Conservation (phyloP, 2,329 filamentous ascomycete genomes). For the Malbranchea cinnamomea region DNA sequence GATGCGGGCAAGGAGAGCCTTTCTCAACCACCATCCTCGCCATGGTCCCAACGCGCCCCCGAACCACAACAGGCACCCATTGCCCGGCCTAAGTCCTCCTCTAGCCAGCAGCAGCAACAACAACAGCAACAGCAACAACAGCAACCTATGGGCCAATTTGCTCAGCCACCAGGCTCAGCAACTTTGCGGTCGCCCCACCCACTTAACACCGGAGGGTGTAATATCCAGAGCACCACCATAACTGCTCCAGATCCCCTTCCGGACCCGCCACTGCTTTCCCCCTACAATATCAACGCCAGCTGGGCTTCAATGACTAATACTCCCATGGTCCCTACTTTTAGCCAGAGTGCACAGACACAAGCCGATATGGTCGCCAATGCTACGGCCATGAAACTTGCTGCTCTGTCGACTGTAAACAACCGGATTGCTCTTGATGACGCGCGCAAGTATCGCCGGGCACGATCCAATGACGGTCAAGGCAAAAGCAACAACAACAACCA, state of each 20-base stretch:
- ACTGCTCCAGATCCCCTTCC: slow-evolving; percentile 50
- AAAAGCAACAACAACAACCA: slow-evolving; percentile 34
- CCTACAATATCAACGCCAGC: slow-evolving; percentile 66
- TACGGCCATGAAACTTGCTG: slow-evolving; percentile 96
- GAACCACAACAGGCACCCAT: slow-evolving; percentile 39
- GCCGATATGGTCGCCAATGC: slow-evolving; percentile 98
- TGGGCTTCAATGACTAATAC: slow-evolving; percentile 99
- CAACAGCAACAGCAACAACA: slow-evolving; percentile 48
- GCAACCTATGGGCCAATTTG: slow-evolving; percentile 79
- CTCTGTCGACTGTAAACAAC: slow-evolving; percentile 94
- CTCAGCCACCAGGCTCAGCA: slow-evolving; percentile 61
- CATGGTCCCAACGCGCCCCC: slow-evolving; percentile 51
- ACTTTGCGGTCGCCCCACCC: slow-evolving; percentile 69
- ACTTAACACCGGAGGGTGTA: slow-evolving; percentile 46
- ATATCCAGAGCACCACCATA: slow-evolving; percentile 73
- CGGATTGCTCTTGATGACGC: slow-evolving; percentile 93
- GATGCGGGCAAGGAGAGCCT: slow-evolving; percentile 45
- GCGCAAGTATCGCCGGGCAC: slow-evolving; percentile 82
- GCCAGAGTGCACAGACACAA: slow-evolving; percentile 47
- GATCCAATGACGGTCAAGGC: slow-evolving; percentile 62
- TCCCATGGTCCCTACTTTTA: slow-evolving; percentile 83
- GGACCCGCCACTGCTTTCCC: slow-evolving; percentile 78
- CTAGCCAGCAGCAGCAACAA: slow-evolving; percentile 48
- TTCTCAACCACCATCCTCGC: slow-evolving; percentile 56
- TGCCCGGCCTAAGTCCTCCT: slow-evolving; percentile 60